Base-by-base conservation (phyloP, 305 asterid genomes). In the Solanum hybrid region DNA sequence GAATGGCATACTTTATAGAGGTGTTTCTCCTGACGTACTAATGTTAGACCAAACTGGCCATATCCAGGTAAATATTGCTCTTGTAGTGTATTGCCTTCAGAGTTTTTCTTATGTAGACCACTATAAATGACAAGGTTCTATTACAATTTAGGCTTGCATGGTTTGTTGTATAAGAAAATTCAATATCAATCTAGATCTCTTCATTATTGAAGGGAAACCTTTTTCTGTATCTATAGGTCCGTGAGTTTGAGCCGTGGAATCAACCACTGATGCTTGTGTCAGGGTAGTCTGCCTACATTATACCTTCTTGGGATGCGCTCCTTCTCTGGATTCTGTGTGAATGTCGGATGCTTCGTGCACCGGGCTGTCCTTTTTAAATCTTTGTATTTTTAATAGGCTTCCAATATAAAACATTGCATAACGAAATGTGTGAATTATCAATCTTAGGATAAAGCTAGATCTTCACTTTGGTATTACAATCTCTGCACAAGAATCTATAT, bases 11-110 rank as follows among this genome's bases (percentile, higher is more conserved):
- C 96, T 97, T 75, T 97, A 94, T 90, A 94, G 99, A 90, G 98
- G 98, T 13, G 96, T 96, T 87, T 95, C 99, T 88, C 97, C 99
- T 76, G 98, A 96, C 87, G 95, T 94, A 90, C 93, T 97, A 87
- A 93, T 94, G 90, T 93, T 96, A 86, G 95, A 95, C 91, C 96
- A 93, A 92, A 90, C 93, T 22, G 99, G 99, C 93, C 94, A 94
- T 90, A 91, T 96, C 89, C 98, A 95, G 98, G 99, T 96, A 79
- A 51, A 93, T 89, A 84, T 14, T 72, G 22, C 81, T 71, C 89
- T 37, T 87, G 69, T 87, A 87, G 71, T 26, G 90, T 85, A 84
- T 89, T 85, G 66, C 91, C 88, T 92, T 81, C 80, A 77, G 87
- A 84, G 69, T 37, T 88, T 11, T 88, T 86, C 26, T 11, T 88